A percentile compares a stretch with the other conserved stretches of the same genome.
phyloP scores from a whole-genome alignment of 1,284 basidiomycete genomes.

The Papiliotrema flavescens region DNA sequence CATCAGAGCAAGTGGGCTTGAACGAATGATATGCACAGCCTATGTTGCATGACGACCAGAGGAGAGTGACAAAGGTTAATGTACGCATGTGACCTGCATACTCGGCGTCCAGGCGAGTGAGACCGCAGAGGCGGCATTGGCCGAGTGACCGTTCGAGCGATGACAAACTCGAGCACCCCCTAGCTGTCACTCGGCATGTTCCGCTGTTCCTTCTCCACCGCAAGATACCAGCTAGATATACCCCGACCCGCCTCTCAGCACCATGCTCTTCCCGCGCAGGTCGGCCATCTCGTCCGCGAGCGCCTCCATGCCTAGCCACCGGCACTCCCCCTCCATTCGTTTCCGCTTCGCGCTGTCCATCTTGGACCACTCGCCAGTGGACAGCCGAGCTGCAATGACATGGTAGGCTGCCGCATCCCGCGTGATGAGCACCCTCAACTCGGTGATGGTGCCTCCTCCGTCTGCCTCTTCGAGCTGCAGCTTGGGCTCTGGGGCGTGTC shows the following conservation, averaged over 20 bases:
- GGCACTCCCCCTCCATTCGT: slow-evolving; percentile 1
- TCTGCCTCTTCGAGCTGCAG: neutral
- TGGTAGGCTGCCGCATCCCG: slow-evolving; percentile 5
- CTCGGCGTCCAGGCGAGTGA: too few species aligned
- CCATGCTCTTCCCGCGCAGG: neutral
- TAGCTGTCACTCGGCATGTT: too few species aligned
- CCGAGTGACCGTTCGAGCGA: too few species aligned
- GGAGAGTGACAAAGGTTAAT: too few species aligned
- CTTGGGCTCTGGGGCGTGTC: neutral
- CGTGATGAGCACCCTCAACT: neutral
- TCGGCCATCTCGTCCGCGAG: neutral
- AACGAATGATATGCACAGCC: too few species aligned
- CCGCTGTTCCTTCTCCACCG: neutral
- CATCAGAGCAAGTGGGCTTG: too few species aligned
- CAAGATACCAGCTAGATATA: slow-evolving; percentile 2
- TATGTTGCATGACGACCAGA: too few species aligned
- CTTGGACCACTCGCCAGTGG: neutral
- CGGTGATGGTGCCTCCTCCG: slow-evolving; percentile 3
- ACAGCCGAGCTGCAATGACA: neutral
- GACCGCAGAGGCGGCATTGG: too few species aligned
- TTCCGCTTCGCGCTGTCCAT: neutral
- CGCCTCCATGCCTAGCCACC: slow-evolving; percentile 4
- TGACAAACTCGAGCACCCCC: too few species aligned
- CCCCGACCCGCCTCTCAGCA: slow-evolving; percentile 1
- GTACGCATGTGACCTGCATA: too few species aligned